Conservation (phyloP, 2,329 filamentous ascomycete species). For the Pyrenophora seminiperda region DNA sequence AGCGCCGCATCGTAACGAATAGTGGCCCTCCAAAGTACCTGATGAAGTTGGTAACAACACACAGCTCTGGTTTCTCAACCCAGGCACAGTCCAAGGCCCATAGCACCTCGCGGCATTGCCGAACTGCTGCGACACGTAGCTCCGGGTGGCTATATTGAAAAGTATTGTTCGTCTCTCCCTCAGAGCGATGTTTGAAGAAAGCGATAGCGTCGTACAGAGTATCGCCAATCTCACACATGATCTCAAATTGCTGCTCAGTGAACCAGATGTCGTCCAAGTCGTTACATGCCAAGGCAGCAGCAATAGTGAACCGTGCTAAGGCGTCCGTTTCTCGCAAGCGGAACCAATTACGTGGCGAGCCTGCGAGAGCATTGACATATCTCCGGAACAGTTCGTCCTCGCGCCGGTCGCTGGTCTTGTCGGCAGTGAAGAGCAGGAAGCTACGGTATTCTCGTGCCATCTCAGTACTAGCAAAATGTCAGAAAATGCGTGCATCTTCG, state of each 20-base stretch:
- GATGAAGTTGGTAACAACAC: conserved; percentile 11
- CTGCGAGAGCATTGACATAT: conserved; percentile 36
- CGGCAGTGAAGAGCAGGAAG: conserved; percentile 22
- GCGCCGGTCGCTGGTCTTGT: conserved; percentile 21
- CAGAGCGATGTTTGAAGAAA: conserved; percentile 44
- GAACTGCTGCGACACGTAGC: conserved; percentile 25
- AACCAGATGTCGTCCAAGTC: conserved; percentile 35
- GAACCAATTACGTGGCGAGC: conserved; percentile 36
- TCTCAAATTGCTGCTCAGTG: conserved; percentile 13
- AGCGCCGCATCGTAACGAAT: conserved; percentile 11
- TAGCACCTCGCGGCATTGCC: conserved; percentile 6
- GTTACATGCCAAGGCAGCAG: conserved; percentile 41
- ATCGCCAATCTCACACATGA: conserved; percentile 32
- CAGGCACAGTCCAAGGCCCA: conserved; percentile 7
- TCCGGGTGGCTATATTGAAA: conserved; percentile 37
- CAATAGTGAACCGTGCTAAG: conserved; percentile 42
- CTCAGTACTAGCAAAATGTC: background rate
- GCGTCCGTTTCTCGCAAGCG: conserved; percentile 45
- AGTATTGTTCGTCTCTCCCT: conserved; percentile 45
- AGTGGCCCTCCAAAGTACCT: conserved; percentile 9
- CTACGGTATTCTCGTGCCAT: conserved; percentile 8
- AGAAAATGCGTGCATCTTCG: background rate
- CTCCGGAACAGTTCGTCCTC: conserved; percentile 32
- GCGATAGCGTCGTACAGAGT: conserved; percentile 42
- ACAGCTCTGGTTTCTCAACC: conserved; percentile 1